Evolutionary conservation across 345 rosid species (phyloP), one percentile per base, ranked within the genome.

Genomic region (Excoecaria cochinchinensis): DNA sequence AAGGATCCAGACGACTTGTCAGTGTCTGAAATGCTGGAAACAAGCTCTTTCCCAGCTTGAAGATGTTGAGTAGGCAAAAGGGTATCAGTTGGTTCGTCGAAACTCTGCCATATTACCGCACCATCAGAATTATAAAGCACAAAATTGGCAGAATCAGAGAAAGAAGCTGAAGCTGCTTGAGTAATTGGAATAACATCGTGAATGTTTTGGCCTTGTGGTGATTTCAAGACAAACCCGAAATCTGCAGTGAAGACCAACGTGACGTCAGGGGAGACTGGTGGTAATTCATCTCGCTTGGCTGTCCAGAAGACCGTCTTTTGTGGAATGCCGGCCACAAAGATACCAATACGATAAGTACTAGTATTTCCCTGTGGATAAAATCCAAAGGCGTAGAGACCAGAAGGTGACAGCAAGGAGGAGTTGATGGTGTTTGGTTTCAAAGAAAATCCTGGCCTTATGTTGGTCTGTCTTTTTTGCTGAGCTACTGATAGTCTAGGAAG

Each of bases 401-500:
- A 84, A 67, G 82, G 70, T 16, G 87, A 87, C 39, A 48, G 3
- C 90, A 85, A 85, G 21, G 75, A 74, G 14, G 78, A n/a, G 47
- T 56, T 44, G 16, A 0, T 6, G 44, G 16, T 6, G 19, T 44
- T 44, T 8, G 88, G 79, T 3, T 57, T 72, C 9, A 85, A 57
- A 39, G 74, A 73, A 31, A 81, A 78, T 46, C 72, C 80, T 2
- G 9, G 39, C 47, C 2, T 73, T 60, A 80, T 85, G 42, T 57
- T 82, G n/a, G 15, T 31, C 19, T 74, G 81, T 55, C 31, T 31
- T 31, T 8, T 59, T 73, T 69, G 63, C 24, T 84, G 79, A 65
- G 76, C 74, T 53, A 48, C 62, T 6, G 57, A 58, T 17, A 19
- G 2, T 31, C 1, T 44, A 17, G 50, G 50, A 24, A 24, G 24